Conservation (phyloP, 257 asterid genomes). For the Nicotiana knightiana region DNA sequence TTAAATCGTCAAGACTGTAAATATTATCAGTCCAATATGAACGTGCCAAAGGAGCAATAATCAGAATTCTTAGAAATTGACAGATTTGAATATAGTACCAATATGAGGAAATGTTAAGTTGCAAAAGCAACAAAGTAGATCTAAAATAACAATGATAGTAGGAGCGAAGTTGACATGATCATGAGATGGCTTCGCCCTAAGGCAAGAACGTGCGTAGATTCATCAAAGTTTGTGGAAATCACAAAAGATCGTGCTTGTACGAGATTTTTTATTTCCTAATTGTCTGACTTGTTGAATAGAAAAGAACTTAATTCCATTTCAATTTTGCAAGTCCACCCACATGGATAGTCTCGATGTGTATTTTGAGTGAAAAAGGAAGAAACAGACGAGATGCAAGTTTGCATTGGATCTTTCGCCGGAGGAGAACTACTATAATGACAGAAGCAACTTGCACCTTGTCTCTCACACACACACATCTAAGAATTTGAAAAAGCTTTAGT, state of each 20-base stretch:
- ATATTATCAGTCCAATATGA: no score
- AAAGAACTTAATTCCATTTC: background rate
- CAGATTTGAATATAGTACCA: background rate
- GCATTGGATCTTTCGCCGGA: conserved; percentile 11
- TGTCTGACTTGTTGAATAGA: background rate
- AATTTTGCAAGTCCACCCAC: background rate
- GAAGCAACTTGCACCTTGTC: background rate
- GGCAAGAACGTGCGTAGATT: conserved; percentile 3
- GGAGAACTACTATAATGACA: background rate
- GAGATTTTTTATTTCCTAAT: background rate
- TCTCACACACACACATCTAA: background rate
- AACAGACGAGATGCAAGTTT: background rate
- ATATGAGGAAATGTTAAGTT: background rate
- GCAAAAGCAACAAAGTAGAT: background rate
- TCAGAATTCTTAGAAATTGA: no score
- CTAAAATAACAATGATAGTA: background rate
- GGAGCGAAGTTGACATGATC: background rate
- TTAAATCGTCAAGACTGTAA: no score
- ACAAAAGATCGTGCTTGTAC: background rate
- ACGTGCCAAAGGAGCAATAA: no score
- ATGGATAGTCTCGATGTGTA: background rate
- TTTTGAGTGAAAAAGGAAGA: background rate
- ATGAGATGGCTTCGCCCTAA: conserved; percentile 1
- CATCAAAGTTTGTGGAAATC: background rate
- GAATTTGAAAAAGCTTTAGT: background rate